phyloP scores from a whole-genome alignment of 2,329 filamentous ascomycete species.

The Xylaria polymorpha region DNA sequence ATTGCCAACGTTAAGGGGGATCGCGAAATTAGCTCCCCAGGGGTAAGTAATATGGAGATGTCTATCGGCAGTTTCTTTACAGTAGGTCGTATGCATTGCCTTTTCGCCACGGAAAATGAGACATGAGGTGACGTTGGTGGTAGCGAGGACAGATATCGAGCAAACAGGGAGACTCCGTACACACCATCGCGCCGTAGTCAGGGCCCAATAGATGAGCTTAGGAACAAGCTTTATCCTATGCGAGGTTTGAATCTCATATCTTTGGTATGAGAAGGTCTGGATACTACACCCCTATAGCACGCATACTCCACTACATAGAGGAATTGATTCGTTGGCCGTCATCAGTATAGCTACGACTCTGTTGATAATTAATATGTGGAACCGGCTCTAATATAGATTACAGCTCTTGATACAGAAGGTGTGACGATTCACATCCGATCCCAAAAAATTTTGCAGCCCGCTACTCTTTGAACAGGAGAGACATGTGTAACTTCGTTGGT shows the following conservation, averaged over 20 bases:
- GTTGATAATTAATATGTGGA: background rate
- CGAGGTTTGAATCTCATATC: background rate
- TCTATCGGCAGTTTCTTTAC: background rate
- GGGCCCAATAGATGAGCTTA: background rate
- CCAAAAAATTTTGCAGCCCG: too few relatives aligned
- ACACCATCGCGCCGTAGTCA: background rate
- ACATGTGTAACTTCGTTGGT: background rate
- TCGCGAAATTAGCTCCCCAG: background rate
- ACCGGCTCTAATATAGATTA: background rate
- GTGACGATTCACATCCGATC: background rate
- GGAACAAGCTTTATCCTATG: background rate
- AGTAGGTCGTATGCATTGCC: background rate
- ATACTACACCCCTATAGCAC: conserved; percentile 6
- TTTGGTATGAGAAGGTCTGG: background rate
- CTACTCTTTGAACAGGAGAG: too few relatives aligned
- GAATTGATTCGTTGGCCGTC: background rate
- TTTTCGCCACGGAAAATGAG: background rate
- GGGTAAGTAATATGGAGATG: background rate
- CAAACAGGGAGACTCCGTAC: background rate
- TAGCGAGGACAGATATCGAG: background rate
- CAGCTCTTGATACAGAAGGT: background rate
- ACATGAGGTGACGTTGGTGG: background rate
- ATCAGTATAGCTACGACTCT: background rate
- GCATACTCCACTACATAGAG: background rate
- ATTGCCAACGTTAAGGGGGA: background rate